A percentile compares a stretch with the other conserved stretches of the same genome.
Evolutionary conservation across 139 green algal species (phyloP).

Genomic region (Chlamydomonas eustigma): DNA sequence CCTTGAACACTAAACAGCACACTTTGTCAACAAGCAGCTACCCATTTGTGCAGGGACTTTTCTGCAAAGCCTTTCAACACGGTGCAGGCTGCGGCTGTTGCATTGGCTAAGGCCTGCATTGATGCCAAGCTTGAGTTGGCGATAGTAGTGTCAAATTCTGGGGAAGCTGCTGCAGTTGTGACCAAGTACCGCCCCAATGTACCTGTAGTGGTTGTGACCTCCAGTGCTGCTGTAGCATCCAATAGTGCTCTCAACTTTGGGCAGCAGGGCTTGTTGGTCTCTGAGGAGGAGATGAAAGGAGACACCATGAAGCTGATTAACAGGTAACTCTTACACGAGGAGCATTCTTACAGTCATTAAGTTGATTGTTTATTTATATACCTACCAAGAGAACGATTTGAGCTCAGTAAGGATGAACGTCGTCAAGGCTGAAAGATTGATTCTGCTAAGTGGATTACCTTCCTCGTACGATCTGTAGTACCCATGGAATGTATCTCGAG

Average conservation of each 20-base stretch:
- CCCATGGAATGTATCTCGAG: no score
- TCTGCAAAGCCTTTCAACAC: conserved; percentile 54
- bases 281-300: conserved; percentile 1
- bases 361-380: no score
- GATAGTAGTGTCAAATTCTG: conserved; percentile 37
- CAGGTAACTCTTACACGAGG: background rate
- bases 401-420: no score
- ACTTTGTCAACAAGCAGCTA: no score
- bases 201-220: conserved; percentile 36
- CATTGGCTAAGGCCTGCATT: conserved; percentile 28
- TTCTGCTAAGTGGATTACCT: no score
- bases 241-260: conserved; percentile 28
- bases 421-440: no score
- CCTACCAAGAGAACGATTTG: no score
- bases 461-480: no score
- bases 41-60: conserved; percentile 13
- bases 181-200: conserved; percentile 44
- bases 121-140: conserved; percentile 34
- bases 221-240: conserved; percentile 12
- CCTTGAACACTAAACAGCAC: no score
- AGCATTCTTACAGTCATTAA: no score
- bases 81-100: conserved; percentile 36
- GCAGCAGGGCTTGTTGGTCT: conserved; percentile 16
- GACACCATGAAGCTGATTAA: background rate
- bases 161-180: conserved; percentile 28